Base-by-base conservation (phyloP, 257 asterid genomes). In the Lycium ferocissimum region DNA sequence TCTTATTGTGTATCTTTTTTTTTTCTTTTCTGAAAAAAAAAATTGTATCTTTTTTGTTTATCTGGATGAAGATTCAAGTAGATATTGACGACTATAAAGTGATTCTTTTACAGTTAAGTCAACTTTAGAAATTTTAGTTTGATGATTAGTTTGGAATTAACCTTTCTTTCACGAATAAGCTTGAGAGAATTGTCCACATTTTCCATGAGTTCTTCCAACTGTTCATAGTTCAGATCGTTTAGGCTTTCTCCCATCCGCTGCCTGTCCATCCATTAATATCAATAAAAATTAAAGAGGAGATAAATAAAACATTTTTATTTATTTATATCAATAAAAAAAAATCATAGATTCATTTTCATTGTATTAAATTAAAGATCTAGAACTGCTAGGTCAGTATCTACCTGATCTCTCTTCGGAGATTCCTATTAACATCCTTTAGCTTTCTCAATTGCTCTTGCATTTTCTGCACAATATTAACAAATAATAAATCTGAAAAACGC, bases 361-460 rank as follows among this genome's bases (percentile, higher is more conserved):
- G 45, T 40, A 40, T 4, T 40, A 40, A 40, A 40, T 4, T 61
- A 35, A n/a, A 9, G 13, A 65, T 72, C 7, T 54, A 18, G 17
- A 10, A 22, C 37, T 57, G 9, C 45, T 8, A 45, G 20, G 8
- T 35, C 13, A 53, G 1, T 47, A n/a, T 62, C 40, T 67, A 95
- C 99, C 97, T 92, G 84, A 95, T 94, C 86, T 95, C 98, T 90
- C 11, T 97, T 83, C 92, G 89, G 22, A 97, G 96, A 84, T 93
- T 93, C 82, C 90, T 89, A 87, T 97, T 95, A 14, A 93, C 91
- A 62, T 97, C 99, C 88, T 95, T 93, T 20, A 93, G 89, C 90
- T 95, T 93, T 94, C 89, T 92, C 91, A 97, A 59, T 73, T 95
- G 95, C 59, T 94, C 96, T 94, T 97, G 98, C 99, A 97, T 95